A percentile compares a stretch with the other conserved stretches of the same genome.
phyloP scores from a whole-genome alignment of 2,329 filamentous ascomycete species.

The Ceratocystis huliohia region DNA sequence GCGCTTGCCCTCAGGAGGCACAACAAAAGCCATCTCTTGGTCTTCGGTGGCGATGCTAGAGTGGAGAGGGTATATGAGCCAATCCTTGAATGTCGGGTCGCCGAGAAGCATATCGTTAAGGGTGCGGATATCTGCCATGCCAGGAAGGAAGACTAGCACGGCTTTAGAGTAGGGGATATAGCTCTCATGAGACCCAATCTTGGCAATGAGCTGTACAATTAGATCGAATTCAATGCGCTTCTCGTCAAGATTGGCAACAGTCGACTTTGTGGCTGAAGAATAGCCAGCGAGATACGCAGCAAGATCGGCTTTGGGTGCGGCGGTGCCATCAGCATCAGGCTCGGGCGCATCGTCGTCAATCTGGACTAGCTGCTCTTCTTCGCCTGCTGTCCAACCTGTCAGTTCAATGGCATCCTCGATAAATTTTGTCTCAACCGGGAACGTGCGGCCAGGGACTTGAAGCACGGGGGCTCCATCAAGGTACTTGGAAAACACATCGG shows the following conservation, averaged over 20 bases:
- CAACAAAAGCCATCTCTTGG: conserved; percentile 80
- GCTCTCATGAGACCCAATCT: conserved; percentile 56
- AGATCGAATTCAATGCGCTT: conserved; percentile 85
- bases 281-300: conserved; percentile 58
- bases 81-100: conserved; percentile 63
- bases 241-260: conserved; percentile 69
- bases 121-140: conserved; percentile 81
- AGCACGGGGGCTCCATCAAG: conserved; percentile 74
- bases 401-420: conserved; percentile 86
- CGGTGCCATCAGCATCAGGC: conserved; percentile 41
- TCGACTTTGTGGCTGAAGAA: conserved; percentile 60
- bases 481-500: conserved; percentile 80
- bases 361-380: conserved; percentile 29
- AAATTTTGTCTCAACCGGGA: conserved; percentile 76
- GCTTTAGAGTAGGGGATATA: conserved; percentile 70
- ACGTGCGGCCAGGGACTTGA: conserved; percentile 84
- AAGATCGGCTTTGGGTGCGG: conserved; percentile 40
- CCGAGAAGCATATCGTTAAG: conserved; percentile 75
- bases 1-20: conserved; percentile 67
- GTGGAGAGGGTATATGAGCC: conserved; percentile 82
- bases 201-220: conserved; percentile 63
- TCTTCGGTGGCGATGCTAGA: conserved; percentile 94
- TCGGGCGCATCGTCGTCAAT: conserved; percentile 38
- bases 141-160: conserved; percentile 86
- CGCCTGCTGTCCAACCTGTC: conserved; percentile 56